phyloP scores from a whole-genome alignment of 2,329 filamentous ascomycete species.

The Microdochium trichocladiopsis region DNA sequence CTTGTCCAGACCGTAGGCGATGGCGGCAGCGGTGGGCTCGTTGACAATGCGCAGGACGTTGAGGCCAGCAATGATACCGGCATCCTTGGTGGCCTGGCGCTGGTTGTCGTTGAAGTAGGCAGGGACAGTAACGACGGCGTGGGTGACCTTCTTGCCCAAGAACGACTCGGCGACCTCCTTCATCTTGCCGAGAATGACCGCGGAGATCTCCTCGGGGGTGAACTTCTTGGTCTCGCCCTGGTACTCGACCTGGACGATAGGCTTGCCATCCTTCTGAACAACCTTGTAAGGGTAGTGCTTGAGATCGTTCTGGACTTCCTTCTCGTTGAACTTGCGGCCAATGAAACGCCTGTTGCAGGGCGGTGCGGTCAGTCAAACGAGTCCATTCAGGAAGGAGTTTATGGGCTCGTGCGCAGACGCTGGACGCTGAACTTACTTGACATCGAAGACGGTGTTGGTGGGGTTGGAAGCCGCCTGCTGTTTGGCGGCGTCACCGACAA shows the following conservation, averaged over 20 bases:
- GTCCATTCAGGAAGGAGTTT: too few species aligned
- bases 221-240: constrained; percentile 60
- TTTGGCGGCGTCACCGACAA: constrained; percentile 96
- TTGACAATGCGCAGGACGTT: constrained; percentile 96
- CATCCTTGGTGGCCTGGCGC: constrained; percentile 94
- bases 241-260: constrained; percentile 70
- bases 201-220: constrained; percentile 74
- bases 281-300: constrained; percentile 99
- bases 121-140: constrained; percentile 88
- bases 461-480: constrained; percentile 86
- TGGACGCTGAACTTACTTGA: constrained; percentile 60
- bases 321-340: constrained; percentile 75
- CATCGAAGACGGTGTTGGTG: constrained; percentile 67
- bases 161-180: constrained; percentile 76
- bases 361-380: too few species aligned
- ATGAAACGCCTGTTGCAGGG: constrained; percentile 61
- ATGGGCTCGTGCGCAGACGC: too few species aligned
- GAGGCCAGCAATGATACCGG: constrained; percentile 83
- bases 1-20: constrained; percentile 91
- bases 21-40: constrained; percentile 91
- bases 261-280: constrained; percentile 82
- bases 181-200: constrained; percentile 81
- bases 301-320: constrained; percentile 84
- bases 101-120: constrained; percentile 99
- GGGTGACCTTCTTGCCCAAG: constrained; percentile 74